Evolutionary conservation across 139 green algal genomes (phyloP).

Genomic region (Volvox africanus): DNA sequence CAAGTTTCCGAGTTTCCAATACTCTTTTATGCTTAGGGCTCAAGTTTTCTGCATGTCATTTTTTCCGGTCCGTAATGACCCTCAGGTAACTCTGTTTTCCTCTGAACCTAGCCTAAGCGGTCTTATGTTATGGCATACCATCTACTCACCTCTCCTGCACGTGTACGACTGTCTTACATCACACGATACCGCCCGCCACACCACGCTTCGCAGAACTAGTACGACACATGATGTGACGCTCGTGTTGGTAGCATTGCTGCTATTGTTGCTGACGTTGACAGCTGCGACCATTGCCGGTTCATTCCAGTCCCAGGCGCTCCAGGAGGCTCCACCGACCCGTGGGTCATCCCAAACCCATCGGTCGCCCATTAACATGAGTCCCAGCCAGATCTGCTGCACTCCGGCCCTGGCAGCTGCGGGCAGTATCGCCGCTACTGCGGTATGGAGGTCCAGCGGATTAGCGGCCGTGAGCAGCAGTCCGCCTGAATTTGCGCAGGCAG

Average conservation of each 20-base stretch:
- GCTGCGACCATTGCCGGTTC: background rate
- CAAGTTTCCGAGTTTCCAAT: too few species aligned
- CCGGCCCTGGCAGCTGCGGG: background rate
- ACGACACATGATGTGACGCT: background rate
- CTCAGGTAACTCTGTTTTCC: too few species aligned
- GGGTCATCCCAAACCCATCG: constrained; percentile 28
- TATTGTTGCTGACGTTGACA: background rate
- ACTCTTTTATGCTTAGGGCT: too few species aligned
- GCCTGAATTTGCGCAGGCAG: background rate
- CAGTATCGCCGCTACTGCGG: constrained; percentile 7
- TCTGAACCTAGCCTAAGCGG: too few species aligned
- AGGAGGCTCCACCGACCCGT: background rate
- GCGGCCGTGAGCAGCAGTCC: background rate
- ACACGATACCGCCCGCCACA: constrained; percentile 2
- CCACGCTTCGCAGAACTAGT: background rate
- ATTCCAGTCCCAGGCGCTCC: constrained; percentile 10
- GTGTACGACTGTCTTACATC: background rate
- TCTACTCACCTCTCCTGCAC: background rate
- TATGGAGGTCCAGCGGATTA: background rate
- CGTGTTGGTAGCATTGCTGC: background rate
- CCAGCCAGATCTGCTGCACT: constrained; percentile 15
- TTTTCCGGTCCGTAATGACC: too few species aligned
- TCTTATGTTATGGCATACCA: too few species aligned
- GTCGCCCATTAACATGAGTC: background rate
- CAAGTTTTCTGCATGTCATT: too few species aligned